Evolutionary conservation across 495 filamentous ascomycete genomes (phyloP).

Genomic region (Penicillium simplicissimum): DNA sequence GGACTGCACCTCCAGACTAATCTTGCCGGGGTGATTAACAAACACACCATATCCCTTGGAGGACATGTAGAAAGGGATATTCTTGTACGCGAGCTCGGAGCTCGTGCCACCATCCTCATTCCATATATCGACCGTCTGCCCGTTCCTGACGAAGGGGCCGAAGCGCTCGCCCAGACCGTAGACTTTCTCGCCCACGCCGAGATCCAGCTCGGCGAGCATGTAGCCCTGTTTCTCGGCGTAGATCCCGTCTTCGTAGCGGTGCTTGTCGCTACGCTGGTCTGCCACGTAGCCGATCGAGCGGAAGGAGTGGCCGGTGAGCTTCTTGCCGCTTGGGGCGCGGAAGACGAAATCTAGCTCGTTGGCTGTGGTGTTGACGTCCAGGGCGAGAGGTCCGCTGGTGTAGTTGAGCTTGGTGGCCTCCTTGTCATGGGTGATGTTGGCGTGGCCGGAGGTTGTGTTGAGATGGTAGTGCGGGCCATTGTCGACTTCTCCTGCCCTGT

Average conservation of each 20-base stretch:
- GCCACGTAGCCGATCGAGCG: constrained; percentile 60
- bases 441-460: constrained; percentile 46
- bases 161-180: constrained; percentile 73
- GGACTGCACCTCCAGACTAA: constrained; percentile 66
- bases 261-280: constrained; percentile 52
- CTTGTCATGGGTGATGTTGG: constrained; percentile 48
- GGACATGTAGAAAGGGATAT: constrained; percentile 69
- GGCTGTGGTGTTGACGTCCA: constrained; percentile 51
- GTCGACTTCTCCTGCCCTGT: constrained; percentile 43
- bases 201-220: constrained; percentile 62
- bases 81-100: constrained; percentile 72
- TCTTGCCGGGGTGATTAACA: constrained; percentile 59
- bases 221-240: constrained; percentile 57
- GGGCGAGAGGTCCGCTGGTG: constrained; percentile 54
- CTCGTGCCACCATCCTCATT: constrained; percentile 73
- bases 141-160: constrained; percentile 68
- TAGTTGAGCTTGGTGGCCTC: constrained; percentile 49
- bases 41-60: constrained; percentile 72
- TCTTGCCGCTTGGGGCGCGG: constrained; percentile 44
- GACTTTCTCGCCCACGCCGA: constrained; percentile 65
- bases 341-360: constrained; percentile 61
- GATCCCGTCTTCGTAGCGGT: constrained; percentile 52
- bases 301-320: constrained; percentile 59
- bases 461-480: constrained; percentile 66
- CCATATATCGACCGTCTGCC: constrained; percentile 67